Conservation (phyloP, 1,284 basidiomycete genomes). For the Chondrostereum purpureum region DNA sequence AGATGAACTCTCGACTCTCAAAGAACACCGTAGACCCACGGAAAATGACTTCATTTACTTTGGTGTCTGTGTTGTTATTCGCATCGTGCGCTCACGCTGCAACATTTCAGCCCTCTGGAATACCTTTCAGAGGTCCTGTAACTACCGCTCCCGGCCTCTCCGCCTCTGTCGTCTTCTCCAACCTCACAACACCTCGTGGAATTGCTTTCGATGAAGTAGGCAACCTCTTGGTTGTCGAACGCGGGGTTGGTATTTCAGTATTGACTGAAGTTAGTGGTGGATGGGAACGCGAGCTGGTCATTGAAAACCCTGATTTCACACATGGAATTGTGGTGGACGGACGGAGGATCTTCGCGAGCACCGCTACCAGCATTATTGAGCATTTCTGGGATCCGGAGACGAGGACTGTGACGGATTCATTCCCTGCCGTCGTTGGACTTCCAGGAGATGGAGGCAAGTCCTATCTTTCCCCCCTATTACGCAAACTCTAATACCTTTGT, state of each 20-base stretch:
- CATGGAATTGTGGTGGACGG: conserved; percentile 35
- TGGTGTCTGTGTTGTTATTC: too few relatives aligned
- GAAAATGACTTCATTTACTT: too few relatives aligned
- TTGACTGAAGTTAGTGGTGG: conserved; percentile 25
- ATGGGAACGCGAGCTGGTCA: conserved; percentile 32
- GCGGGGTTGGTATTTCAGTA: conserved; percentile 31
- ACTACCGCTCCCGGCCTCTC: conserved; percentile 26
- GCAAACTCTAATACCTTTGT: neutral
- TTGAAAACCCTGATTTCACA: conserved; percentile 28
- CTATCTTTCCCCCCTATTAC: neutral
- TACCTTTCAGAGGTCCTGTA: conserved; percentile 26
- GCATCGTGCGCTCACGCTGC: neutral
- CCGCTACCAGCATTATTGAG: conserved; percentile 21
- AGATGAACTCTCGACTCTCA: too few relatives aligned
- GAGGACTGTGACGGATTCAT: conserved; percentile 16
- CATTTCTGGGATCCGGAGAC: conserved; percentile 25
- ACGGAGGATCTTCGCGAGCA: conserved; percentile 26
- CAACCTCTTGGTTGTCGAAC: conserved; percentile 36
- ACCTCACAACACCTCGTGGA: conserved; percentile 31
- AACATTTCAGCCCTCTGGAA: conserved; percentile 20
- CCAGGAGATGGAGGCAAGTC: conserved; percentile 33
- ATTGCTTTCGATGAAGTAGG: conserved; percentile 28
- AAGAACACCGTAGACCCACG: too few relatives aligned
- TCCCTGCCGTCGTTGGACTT: conserved; percentile 25
- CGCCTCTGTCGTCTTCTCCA: conserved; percentile 29